A percentile compares a stretch with the other conserved stretches of the same genome.
These are phyloP conservation scores for Pichia sp. DNA, from an alignment of 1,139 yeast species.

Conservation along the genomic window DNA sequence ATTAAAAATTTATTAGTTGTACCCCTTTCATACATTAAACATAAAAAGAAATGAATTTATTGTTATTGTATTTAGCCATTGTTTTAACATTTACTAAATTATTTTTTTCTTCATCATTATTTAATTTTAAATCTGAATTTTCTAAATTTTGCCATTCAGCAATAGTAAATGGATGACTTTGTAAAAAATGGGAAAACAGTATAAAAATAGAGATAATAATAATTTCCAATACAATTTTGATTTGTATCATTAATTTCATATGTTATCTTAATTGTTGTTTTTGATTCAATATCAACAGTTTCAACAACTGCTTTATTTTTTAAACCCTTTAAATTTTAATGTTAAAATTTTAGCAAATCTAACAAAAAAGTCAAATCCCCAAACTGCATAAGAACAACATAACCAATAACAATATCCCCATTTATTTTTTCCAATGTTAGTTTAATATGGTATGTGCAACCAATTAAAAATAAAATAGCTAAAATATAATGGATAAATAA, in stretches of 20 bases:
- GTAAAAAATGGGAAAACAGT: conserved; percentile 18
- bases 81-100: no score
- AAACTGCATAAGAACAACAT: conserved; percentile 33
- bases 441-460: conserved; percentile 32
- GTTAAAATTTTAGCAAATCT: conserved; percentile 29
- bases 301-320: conserved; percentile 17
- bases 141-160: conserved; percentile 5
- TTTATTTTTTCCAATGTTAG: conserved; percentile 16
- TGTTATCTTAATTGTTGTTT: conserved; percentile 33
- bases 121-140: not conserved
- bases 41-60: not conserved
- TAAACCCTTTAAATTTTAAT: conserved; percentile 22
- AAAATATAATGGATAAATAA: conserved; percentile 32
- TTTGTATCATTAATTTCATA: conserved; percentile 5
- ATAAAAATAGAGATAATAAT: conserved; percentile 19
- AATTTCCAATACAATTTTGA: conserved; percentile 16
- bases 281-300: conserved; percentile 26
- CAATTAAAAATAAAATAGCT: conserved; percentile 30
- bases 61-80: no score
- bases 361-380: conserved; percentile 32
- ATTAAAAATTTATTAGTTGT: conserved; percentile 14
- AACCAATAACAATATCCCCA: conserved; percentile 39
- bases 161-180: conserved; percentile 24
- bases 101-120: no score
- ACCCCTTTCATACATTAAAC: conserved; percentile 17